These are phyloP conservation scores for Casuarina glauca DNA, from an alignment of 306 rosid species.

Conservation along the genomic window DNA sequence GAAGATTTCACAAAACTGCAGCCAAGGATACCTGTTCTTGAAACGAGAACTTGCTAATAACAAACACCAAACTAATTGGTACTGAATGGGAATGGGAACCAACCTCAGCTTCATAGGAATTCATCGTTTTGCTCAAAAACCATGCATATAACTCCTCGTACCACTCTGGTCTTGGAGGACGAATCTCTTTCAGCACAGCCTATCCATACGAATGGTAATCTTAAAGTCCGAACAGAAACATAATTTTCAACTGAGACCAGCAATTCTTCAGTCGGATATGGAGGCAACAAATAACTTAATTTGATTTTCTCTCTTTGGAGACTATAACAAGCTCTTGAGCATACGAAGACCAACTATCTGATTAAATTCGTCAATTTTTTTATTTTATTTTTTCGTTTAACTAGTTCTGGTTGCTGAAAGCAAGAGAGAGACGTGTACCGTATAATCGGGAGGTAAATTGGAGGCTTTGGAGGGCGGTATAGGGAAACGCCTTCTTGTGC, in stretches of 20 bases:
- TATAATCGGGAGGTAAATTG: conserved; percentile 43
- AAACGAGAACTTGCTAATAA: not conserved
- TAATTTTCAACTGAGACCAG: not conserved
- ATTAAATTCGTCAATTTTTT: no score
- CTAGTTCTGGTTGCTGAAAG: not conserved
- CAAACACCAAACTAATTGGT: not conserved
- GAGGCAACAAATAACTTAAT: no score
- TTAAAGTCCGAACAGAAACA: not conserved
- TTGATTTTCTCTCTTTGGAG: not conserved
- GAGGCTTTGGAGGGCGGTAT: conserved; percentile 45
- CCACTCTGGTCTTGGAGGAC: conserved; percentile 77
- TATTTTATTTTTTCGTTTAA: no score
- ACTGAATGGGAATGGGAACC: conserved; percentile 11
- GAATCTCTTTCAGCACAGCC: conserved; percentile 58
- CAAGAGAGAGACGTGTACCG: conserved; percentile 32
- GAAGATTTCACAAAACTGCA: conserved; percentile 11
- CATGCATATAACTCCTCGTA: conserved; percentile 76
- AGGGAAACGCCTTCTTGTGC: conserved; percentile 69
- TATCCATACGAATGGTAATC: conserved; percentile 12
- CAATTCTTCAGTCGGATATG: no score
- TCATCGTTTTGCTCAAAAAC: conserved; percentile 37
- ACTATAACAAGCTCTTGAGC: not conserved
- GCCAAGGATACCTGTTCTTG: not conserved
- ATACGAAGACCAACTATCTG: no score
- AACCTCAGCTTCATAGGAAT: conserved; percentile 75